Base-by-base conservation (phyloP, 1,284 basidiomycete species). In the Fomitopsis schrenkii region DNA sequence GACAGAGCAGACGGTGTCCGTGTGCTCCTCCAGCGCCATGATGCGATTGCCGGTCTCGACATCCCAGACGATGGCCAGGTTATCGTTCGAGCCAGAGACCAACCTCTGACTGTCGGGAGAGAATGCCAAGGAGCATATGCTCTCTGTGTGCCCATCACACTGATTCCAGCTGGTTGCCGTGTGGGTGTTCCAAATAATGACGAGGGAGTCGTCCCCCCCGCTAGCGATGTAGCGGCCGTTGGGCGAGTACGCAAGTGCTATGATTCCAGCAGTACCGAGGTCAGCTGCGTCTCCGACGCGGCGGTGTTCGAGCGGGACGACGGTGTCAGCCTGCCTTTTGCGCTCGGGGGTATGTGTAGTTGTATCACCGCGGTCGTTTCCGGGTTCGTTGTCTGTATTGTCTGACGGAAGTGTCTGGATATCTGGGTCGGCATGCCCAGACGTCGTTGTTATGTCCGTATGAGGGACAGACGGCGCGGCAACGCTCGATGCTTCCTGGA, bases 101-200 rank as follows among this genome's bases (percentile, higher is more conserved):
- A 70, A 48, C 17, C 50, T 30, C 19, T 17, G 22, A 19, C 63
- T 62, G 46, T 66, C 63, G 5, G 63, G 61, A 4, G 68, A 68
- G 60, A 70, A 68, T 14, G 63, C 63, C 28, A 70, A 48, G 0
- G 65, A 62, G 14, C 30, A 57, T 28, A 71, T 61, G 14, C 53
- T 28, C 30, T 58, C 57, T 4, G 26, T 28, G 61, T 70, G 66
- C 1, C 52, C 64, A 1, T 56, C 2, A 26, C 10, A 38, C 17
- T 42, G 5, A 22, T 22, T 30, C 57, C 35, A 14, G 2, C 28
- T n/a, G 8, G 15, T 2, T n/a, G 12, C 12, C 33, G 19, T 40
- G 5, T 9, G 41, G 12, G 62, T 57, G 55, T 66, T 59, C 72
- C 71, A 73, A 28, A 72, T 58, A 26, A 67, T 60, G 33, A 72